Evolutionary conservation across 2,329 filamentous ascomycete genomes (phyloP).

Genomic region (Cadophora sp.): DNA sequence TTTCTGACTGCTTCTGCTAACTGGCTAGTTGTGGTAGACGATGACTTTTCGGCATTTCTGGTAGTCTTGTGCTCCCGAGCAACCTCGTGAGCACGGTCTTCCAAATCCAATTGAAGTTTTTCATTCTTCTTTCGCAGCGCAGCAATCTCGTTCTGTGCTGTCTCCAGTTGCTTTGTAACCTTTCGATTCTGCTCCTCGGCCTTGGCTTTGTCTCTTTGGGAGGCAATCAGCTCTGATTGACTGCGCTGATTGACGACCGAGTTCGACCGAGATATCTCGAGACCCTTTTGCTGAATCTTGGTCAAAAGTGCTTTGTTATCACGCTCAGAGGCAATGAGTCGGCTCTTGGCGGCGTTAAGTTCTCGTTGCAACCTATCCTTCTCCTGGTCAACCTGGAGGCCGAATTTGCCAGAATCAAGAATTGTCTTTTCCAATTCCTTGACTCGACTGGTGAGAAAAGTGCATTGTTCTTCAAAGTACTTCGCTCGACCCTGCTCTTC

Average conservation of each 20-base stretch:
- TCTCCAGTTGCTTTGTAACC: constrained; percentile 83
- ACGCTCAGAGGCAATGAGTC: constrained; percentile 90
- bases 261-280: constrained; percentile 91
- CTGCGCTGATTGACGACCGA: constrained; percentile 87
- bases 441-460: constrained; percentile 78
- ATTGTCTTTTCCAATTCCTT: constrained; percentile 88
- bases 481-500: constrained; percentile 77
- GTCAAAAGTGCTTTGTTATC: constrained; percentile 95
- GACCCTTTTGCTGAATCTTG: constrained; percentile 95
- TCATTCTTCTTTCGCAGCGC: constrained; percentile 94
- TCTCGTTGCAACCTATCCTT: constrained; percentile 94
- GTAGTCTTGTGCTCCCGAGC: constrained; percentile 88
- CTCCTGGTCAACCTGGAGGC: constrained; percentile 87
- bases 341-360: constrained; percentile 87
- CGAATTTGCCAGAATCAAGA: constrained; percentile 87
- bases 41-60: constrained; percentile 87
- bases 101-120: constrained; percentile 84
- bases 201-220: constrained; percentile 84
- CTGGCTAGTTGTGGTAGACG: constrained; percentile 80
- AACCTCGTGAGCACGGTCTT: constrained; percentile 92
- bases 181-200: constrained; percentile 83
- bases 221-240: constrained; percentile 73
- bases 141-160: constrained; percentile 81
- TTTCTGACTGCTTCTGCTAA: constrained; percentile 88
- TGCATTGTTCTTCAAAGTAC: constrained; percentile 81